Evolutionary conservation across 345 rosid species (phyloP).

Genomic region (Populus deltoides): DNA sequence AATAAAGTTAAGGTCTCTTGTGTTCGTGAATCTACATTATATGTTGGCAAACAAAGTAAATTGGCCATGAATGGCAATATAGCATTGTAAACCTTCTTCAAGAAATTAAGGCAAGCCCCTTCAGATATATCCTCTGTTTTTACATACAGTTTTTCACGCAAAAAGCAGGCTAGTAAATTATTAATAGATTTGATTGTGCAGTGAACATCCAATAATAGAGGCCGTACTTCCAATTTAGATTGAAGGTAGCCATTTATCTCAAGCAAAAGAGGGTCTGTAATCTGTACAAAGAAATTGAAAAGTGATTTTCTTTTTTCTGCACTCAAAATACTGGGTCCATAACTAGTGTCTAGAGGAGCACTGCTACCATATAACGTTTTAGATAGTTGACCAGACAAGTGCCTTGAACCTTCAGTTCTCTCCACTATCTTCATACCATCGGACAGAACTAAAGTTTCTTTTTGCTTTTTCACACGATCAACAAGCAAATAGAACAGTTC

Average conservation of each 20-base stretch:
- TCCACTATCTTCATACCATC: constrained; percentile 33
- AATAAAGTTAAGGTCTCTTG: constrained; percentile 39
- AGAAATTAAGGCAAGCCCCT: constrained; percentile 71
- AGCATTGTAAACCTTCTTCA: constrained; percentile 52
- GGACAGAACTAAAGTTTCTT: constrained; percentile 38
- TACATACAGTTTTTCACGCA: constrained; percentile 50
- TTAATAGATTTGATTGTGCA: constrained; percentile 54
- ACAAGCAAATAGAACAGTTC: constrained; percentile 61
- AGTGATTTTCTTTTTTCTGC: constrained; percentile 64
- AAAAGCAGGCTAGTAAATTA: constrained; percentile 49
- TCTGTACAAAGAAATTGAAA: constrained; percentile 72
- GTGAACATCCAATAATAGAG: constrained; percentile 40
- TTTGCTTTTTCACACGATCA: constrained; percentile 54
- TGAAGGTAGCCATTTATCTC: constrained; percentile 50
- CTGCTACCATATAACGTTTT: constrained; percentile 15
- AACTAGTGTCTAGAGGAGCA: constrained; percentile 35
- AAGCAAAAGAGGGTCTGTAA: constrained; percentile 69
- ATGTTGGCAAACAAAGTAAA: constrained; percentile 30
- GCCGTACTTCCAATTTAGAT: constrained; percentile 34
- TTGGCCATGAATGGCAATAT: constrained; percentile 51
- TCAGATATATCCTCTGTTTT: constrained; percentile 75
- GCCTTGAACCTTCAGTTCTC: constrained; percentile 34
- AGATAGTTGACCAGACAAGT: constrained; percentile 24
- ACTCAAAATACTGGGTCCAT: constrained; percentile 42
- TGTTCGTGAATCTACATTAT: constrained; percentile 24